Base-by-base conservation (phyloP, 169 alveolate genomes). In the Toxoplasma gondii region DNA sequence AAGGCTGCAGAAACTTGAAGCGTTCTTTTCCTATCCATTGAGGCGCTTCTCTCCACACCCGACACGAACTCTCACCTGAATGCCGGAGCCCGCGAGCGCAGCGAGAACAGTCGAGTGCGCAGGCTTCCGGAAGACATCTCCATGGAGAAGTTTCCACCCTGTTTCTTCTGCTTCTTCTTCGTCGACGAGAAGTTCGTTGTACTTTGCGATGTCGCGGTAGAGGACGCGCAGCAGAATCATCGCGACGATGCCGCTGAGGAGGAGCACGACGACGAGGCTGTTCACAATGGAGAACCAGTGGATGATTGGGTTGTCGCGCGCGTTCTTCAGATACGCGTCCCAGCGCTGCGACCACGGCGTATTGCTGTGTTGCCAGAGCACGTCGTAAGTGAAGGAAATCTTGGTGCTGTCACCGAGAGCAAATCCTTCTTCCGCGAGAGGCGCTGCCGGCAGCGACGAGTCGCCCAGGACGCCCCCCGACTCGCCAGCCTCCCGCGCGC, bases 131-230 rank as follows among this genome's bases (percentile, higher is more conserved):
- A 98, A 98, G 43, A 98, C 98, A 94, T 98, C 99, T 22, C 98
- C 98, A 87, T 96, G 98, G 9, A 97, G 97, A 92, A 98, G 96
- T 94, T 98, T 98, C 99, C 99, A 98, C 29, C 98, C 99, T 70
- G 97, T 94, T 69, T 97, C 98, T 92, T 96, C 98, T 34, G 96
- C 95, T n/a, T 96, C 97, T 92, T 97, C 98, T 9, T 96, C 97
- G 86, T 94, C 97, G 90, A 94, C 95, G 69, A 94, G 98, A 22
- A 97, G 81, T 38, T 96, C 97, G 93, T 98, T 97, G 93, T 98
- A 98, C 90, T 94, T 95, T 88, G 97, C 97, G 43, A 98, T 97
- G 91, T 98, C 99, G 67, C 97, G 92, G 92, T 95, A 96, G 83
- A 98, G 91, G 34, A 98, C 97, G n/a, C 98, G 97, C 64, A 97